Evolutionary conservation across 2,329 filamentous ascomycete species (phyloP), one percentile per base, ranked within the genome.

Genomic region (Aspergillus novofumigatus): DNA sequence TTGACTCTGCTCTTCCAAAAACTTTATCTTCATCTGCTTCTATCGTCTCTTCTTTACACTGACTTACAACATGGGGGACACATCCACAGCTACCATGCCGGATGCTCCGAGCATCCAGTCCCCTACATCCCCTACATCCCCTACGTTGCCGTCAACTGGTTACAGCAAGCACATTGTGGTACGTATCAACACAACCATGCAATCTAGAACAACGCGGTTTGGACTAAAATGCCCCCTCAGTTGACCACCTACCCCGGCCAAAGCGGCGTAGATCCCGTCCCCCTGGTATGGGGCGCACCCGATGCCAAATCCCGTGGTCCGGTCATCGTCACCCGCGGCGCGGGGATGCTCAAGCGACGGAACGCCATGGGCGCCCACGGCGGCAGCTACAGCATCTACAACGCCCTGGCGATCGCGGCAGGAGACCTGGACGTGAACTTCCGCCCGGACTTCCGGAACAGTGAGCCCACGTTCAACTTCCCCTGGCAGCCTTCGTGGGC

Each of bases 311-410:
- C 86, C 67, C 85, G 93, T 74, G 94, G 93, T 1, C 93, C 93
- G 4, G 90, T 97, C 51, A 88, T 96, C 52, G 93, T 96, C 47
- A 94, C 64, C 14, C 64, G 67, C 23, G 72, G 67, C 38, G 65
- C 64, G 8, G 67, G 68, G 25, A 53, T 67, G 41, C 45, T 71
- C n/a, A 70, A 75, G 62, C 69, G 69, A 51, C 62, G 68, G 52
- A 75, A 70, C 80, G 83, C 85, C 49, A 85, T 88, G 69, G 85
- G 85, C 67, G 87, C 85, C 57, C 87, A 90, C 65, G 93, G 94
- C 62, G 93, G 94, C 56, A 97, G 92, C 4, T 97, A 99, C 74
- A 92, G 91, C 60, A 93, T 97, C 62, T 97, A 97, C 78, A 92
- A 96, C 71, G 93, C 93, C 23, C 83, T 97, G 28, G 93, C 93